Evolutionary conservation across 768 basidiomycete species (phyloP), one percentile per base, ranked within the genome.

Genomic region (Agrocybe chaxingu): DNA sequence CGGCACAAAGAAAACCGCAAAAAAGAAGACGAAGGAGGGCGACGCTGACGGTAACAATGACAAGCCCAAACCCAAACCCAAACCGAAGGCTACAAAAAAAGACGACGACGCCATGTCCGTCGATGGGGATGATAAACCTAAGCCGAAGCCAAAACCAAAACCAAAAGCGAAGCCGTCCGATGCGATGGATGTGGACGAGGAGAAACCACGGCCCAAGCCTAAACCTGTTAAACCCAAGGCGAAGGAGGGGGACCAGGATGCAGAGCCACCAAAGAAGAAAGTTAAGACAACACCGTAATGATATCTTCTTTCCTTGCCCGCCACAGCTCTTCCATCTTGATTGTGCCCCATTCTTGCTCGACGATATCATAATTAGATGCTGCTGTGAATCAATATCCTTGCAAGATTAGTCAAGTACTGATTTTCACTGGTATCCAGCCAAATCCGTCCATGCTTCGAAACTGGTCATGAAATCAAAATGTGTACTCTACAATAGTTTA

Each of bases 401-500:
- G 24, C 24, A 24, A 24, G 24, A 24, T 1, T 24, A 24, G 24
- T 24, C 5, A 5, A 24, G 24, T 3, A 24, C 5, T 24, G 3
- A 24, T 24, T 24, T 24, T 24, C 5, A 24, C 24, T 24, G 5
- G 24, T 24, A 24, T 24, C 24, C 24, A 24, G 24, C 24, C 24
- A 24, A 1, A 24, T 24, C 33, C 8, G 32, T 46, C 16, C 12
- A n/a, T 36, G 33, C 12, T 10, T 34, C n/a, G 12, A 47, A 8
- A 45, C 37, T 41, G 42, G 19, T 42, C 45, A 37, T 37, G 38
- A 19, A 13, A 8, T 9, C 42, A 43, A 34, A 19, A 44, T 38
- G 35, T 47, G 9, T 13, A 24, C 45, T 42, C 43, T 85, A 88
- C 61, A 87, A 66, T 63, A 98, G 70, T 71, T 99, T 99, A 69